These are phyloP conservation scores for Tetrahymena borealis DNA, from an alignment of 73 alveolate species.

Conservation along the genomic window DNA sequence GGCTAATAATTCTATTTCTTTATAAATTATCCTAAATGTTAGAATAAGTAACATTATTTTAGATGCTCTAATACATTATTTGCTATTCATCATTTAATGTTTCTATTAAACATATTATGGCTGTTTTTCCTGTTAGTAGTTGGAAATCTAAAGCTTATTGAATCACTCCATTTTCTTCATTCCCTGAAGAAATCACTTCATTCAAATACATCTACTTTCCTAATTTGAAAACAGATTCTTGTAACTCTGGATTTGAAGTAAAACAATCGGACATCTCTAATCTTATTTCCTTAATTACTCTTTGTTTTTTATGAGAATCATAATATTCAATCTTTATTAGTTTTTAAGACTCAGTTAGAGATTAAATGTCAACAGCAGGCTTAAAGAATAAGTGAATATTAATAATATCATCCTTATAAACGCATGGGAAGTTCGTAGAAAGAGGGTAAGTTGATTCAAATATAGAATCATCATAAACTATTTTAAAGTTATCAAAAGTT, in stretches of 20 bases:
- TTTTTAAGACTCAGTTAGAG: neutral
- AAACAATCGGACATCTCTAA: neutral
- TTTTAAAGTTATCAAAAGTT: slow-evolving; percentile 3
- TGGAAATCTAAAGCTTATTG: neutral
- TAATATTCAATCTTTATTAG: neutral
- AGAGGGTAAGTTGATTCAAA: neutral
- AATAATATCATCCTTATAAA: slow-evolving; percentile 4
- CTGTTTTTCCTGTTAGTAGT: neutral
- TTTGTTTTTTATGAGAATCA: neutral
- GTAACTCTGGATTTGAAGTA: neutral
- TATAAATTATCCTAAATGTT: neutral
- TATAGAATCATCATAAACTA: neutral
- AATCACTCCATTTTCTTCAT: neutral
- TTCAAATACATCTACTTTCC: neutral
- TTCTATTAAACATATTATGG: neutral
- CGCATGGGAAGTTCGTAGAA: neutral
- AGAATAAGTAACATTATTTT: too few relatives aligned
- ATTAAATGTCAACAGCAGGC: neutral
- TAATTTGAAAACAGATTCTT: neutral
- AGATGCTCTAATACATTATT: neutral
- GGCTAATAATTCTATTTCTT: too few relatives aligned
- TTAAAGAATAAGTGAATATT: slow-evolving; percentile 1
- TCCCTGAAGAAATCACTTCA: neutral
- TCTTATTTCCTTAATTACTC: neutral
- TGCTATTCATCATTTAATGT: neutral